A percentile compares a stretch with the other conserved stretches of the same genome.
Conservation (phyloP, 140 eudicot genomes). For the Anethum foeniculum region DNA sequence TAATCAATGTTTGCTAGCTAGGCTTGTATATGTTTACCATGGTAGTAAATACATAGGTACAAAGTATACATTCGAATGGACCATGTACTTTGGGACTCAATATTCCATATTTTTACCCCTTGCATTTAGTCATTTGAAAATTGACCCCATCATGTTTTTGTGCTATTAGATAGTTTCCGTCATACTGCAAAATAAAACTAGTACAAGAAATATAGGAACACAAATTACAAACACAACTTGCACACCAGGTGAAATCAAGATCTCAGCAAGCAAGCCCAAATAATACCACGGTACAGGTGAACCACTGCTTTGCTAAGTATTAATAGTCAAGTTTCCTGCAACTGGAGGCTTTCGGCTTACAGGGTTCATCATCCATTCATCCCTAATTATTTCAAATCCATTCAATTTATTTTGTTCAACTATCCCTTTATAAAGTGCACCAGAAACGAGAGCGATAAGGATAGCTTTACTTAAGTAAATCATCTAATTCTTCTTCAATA, state of each 20-base stretch:
- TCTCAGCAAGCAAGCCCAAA: neutral
- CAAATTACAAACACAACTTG: neutral
- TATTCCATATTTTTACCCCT: neutral
- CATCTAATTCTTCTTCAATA: neutral
- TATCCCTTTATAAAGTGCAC: neutral
- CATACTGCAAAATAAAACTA: neutral
- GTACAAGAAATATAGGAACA: neutral
- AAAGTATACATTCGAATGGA: neutral
- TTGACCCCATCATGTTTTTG: neutral
- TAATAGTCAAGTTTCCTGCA: neutral
- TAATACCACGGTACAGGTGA: neutral
- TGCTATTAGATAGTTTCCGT: slow-evolving; percentile 1
- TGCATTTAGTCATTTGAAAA: neutral
- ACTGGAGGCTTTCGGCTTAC: neutral
- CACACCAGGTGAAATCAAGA: neutral
- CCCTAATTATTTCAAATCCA: neutral
- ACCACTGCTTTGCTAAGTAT: neutral
- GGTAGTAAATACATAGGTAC: neutral
- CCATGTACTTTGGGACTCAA: neutral
- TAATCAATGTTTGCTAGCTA: neutral
- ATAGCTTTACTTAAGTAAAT: neutral
- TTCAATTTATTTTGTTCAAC: neutral
- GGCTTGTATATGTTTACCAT: neutral
- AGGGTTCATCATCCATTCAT: neutral
- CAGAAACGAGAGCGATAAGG: neutral